Evolutionary conservation across 2,329 filamentous ascomycete genomes (phyloP), one percentile per base, ranked within the genome.

Genomic region (Thelonectria blattea): DNA sequence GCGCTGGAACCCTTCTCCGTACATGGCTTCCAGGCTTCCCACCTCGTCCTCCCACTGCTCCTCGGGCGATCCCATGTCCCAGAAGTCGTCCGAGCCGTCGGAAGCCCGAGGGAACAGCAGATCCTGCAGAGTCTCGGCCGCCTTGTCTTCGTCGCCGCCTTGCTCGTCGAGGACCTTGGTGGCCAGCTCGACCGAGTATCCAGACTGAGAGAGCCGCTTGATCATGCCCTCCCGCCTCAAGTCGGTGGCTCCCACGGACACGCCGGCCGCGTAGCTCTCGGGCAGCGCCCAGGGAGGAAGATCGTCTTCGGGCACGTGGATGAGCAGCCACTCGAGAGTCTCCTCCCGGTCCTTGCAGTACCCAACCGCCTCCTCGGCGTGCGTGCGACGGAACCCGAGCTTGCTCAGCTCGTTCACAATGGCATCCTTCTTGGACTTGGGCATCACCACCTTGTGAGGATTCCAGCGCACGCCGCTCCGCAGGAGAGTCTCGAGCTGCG

Each of bases 271-370:
- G 74, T 99, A 99, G 62, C 89, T 91, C 76, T 96, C 93, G 0
- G 95, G 95, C 43, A 99, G 80, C 68, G 92, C 92, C 93, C 94
- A 98, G 7, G 85, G 82, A 1, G 95, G 95, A n/a, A 98, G 80
- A 71, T 98, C 95, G 73, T 99, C 95, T 73, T 99, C 95, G 1
- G 95, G 95, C 2, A 99, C 93, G 76, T 99, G 94, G 52, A 98
- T 93, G 50, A 99, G 84, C 15, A 99, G 83, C 95, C 95, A 99
- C 74, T 98, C 94, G 2, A 99, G 83, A 15, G 92, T 89, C 77
- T 99, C 95, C 73, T 97, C 93, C 30, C 90, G 85, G 73, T 97
- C 93, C 75, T 94, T 96, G 79, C 93, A 97, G 70, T 93, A 88
- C 46, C 87, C 87, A 1, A 91, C 86, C 9, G 95, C 94, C 77